phyloP scores from a whole-genome alignment of 2,329 filamentous ascomycete species.

The Apiospora marii region DNA sequence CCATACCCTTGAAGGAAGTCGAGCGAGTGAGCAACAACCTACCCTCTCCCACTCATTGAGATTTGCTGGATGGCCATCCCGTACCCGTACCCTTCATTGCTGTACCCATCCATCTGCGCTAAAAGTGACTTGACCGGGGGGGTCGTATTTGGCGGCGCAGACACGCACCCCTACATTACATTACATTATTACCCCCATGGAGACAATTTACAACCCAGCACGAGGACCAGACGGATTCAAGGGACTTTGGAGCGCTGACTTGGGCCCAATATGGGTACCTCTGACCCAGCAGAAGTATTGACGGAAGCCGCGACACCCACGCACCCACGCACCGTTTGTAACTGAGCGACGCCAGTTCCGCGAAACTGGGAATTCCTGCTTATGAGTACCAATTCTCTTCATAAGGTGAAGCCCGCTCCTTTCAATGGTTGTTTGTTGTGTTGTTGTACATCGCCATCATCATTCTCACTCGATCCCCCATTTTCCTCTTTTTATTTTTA shows the following conservation, averaged over 20 bases:
- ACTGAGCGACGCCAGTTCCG: conserved; percentile 21
- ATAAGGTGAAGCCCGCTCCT: conserved; percentile 20
- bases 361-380: conserved; percentile 16
- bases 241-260: conserved; percentile 5
- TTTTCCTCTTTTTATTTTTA: not conserved
- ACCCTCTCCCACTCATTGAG: not conserved
- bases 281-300: not conserved
- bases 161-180: conserved; percentile 21
- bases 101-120: conserved; percentile 15
- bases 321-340: conserved; percentile 11
- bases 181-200: conserved; percentile 10
- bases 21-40: conserved; percentile 9
- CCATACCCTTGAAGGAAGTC: conserved; percentile 16
- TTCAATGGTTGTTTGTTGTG: conserved; percentile 10
- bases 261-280: conserved; percentile 9
- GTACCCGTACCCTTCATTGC: conserved; percentile 14
- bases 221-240: not conserved
- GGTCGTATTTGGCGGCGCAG: conserved; percentile 21
- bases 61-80: conserved; percentile 11
- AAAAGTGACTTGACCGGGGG: conserved; percentile 17
- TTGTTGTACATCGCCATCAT: not conserved
- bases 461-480: conserved; percentile 2
- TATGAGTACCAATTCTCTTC: conserved; percentile 21
- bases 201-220: conserved; percentile 1
- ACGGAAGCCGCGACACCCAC: too few species aligned